Base-by-base conservation (phyloP, 2,329 filamentous ascomycete species). In the Cladosporium sp. region DNA sequence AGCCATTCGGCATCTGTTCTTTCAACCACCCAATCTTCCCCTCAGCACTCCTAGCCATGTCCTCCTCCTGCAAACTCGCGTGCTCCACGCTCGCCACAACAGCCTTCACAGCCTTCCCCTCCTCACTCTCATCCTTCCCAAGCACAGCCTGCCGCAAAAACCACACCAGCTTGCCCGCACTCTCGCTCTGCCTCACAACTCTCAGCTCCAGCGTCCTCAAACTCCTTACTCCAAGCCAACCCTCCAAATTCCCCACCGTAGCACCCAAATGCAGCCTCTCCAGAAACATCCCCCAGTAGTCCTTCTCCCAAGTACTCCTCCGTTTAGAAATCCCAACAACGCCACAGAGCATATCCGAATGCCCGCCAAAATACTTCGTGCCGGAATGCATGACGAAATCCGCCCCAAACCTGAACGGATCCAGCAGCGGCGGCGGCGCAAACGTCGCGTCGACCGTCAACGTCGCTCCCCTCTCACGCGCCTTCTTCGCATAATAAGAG, bases 321-420 rank as follows among this genome's bases (percentile, higher is more conserved):
- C 67, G 61, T 49, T 76, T 76, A 22, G 82, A 78, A 5, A 92
- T 83, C 0, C 85, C 84, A 28, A 99, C 76, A 17, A 95, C 88
- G 20, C 94, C 94, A 70, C 90, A 95, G 5, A 97, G 84, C 82
- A 97, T 82, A 75, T 99, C 94, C 64, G 88, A 93, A 76, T 99
- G 94, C 0, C 94, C 94, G 19, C 94, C 94, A 65, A 99, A 85
- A 75, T 97, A 99, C 80, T 97, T 99, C 17, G 92, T 96, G 3
- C 92, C 94, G 54, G 84, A 88, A 75, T 99, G 94, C 90, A 97
- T 89, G 36, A 96, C 84, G 1, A 92, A 75, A 74, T 97, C 93
- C 28, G 88, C 91, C 49, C 91, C 93, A 72, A 83, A 88, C 28
- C 73, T 70, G 68, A 97, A 94, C 0, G 94, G 92, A 68, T 97